These are phyloP conservation scores for Penicillium chermesinum DNA, from an alignment of 495 filamentous ascomycete species.

Conservation along the genomic window DNA sequence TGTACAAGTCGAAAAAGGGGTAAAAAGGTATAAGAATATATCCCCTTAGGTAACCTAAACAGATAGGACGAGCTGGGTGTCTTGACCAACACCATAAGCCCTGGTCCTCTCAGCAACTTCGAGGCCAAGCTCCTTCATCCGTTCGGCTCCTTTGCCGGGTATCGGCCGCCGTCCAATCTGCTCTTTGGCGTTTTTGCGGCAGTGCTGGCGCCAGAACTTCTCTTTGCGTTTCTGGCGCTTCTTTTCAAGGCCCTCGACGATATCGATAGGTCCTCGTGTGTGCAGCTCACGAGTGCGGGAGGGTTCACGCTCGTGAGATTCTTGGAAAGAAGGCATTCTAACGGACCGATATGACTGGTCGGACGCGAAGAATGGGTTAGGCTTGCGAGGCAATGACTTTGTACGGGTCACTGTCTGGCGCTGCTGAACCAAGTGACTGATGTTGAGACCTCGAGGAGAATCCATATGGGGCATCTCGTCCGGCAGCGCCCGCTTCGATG, in stretches of 20 bases:
- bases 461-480: slow-evolving; percentile 26
- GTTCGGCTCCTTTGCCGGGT: slow-evolving; percentile 83
- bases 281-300: slow-evolving; percentile 47
- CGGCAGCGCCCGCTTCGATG: slow-evolving; percentile 25
- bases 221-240: slow-evolving; percentile 87
- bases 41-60: slow-evolving; percentile 43
- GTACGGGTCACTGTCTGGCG: slow-evolving; percentile 60
- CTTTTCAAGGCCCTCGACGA: slow-evolving; percentile 91
- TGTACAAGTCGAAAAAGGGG: slow-evolving; percentile 28
- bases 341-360: slow-evolving; percentile 35
- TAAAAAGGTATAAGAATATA: slow-evolving; percentile 12
- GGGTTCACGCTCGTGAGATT: slow-evolving; percentile 33
- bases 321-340: slow-evolving; percentile 24
- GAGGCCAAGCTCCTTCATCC: slow-evolving; percentile 90
- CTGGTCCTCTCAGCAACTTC: slow-evolving; percentile 72
- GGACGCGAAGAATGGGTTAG: slow-evolving; percentile 59
- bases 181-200: slow-evolving; percentile 59
- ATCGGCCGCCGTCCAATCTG: slow-evolving; percentile 52
- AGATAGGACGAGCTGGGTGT: slow-evolving; percentile 76
- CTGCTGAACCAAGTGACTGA: slow-evolving; percentile 57
- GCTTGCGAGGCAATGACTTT: slow-evolving; percentile 71
- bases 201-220: slow-evolving; percentile 82
- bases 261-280: slow-evolving; percentile 85
- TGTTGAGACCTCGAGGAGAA: slow-evolving; percentile 33
- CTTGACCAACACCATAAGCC: slow-evolving; percentile 54